Percentiles rank a stretch among this genome's conserved stretches.
Conservation (phyloP, 2,329 filamentous ascomycete genomes). For the Bisporella sp. region DNA sequence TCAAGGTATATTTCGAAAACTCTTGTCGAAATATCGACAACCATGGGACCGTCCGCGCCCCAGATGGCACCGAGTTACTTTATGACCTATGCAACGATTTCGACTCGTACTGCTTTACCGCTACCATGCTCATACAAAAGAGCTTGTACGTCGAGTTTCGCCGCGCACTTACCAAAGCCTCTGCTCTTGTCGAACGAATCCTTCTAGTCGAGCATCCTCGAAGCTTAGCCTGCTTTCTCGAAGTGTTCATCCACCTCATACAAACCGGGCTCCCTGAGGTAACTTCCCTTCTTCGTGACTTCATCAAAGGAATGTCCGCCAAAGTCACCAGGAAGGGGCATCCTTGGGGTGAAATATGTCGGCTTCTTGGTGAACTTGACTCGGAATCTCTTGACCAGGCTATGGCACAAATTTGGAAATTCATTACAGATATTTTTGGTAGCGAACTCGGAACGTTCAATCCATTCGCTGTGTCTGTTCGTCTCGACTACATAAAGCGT, state of each 20-base stretch:
- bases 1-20: no score
- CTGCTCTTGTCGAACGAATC: slow-evolving; percentile 6
- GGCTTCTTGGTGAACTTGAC: slow-evolving; percentile 7
- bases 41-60: no score
- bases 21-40: no score
- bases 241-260: slow-evolving; percentile 11
- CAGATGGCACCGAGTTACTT: no score
- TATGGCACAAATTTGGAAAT: slow-evolving; percentile 11
- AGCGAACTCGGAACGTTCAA: slow-evolving; percentile 7
- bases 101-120: no score
- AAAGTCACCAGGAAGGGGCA: slow-evolving; percentile 3
- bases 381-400: slow-evolving; percentile 7
- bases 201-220: slow-evolving; percentile 10
- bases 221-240: slow-evolving; percentile 11
- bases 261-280: slow-evolving; percentile 5
- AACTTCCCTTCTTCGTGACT: slow-evolving; percentile 5
- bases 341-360: slow-evolving; percentile 12
- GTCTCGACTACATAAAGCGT: slow-evolving; percentile 10
- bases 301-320: slow-evolving; percentile 8
- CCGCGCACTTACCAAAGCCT: slow-evolving; percentile 11
- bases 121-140: no score
- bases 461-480: slow-evolving; percentile 7
- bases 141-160: no score
- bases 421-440: slow-evolving; percentile 9
- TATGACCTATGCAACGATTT: no score